Evolutionary conservation across 345 rosid genomes (phyloP).

Genomic region (Jatropha curcas): DNA sequence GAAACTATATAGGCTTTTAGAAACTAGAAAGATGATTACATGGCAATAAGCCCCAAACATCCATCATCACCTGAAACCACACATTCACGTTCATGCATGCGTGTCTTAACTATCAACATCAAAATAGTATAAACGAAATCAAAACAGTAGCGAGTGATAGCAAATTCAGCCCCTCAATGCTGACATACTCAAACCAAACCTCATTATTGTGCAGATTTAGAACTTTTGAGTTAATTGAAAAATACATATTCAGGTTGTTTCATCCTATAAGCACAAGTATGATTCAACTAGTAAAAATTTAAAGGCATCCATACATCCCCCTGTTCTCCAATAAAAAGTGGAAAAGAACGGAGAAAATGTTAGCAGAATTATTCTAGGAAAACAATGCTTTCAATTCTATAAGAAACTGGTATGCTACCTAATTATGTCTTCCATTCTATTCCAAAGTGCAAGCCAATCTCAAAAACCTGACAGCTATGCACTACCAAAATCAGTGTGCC

Average conservation of each 20-base stretch:
- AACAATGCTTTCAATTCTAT: slow-evolving; percentile 14
- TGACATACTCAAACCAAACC: not conserved
- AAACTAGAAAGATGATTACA: not conserved
- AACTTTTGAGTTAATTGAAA: not conserved
- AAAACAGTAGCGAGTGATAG: not conserved
- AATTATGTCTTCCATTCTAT: slow-evolving; percentile 4
- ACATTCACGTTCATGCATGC: not conserved
- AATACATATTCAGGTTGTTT: not conserved
- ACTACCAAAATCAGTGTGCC: not conserved
- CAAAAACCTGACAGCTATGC: slow-evolving; percentile 33
- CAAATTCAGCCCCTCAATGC: not conserved
- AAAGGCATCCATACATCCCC: not conserved
- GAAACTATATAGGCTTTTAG: no score
- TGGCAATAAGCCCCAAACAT: not conserved
- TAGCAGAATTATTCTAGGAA: not conserved
- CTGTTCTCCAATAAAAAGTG: not conserved
- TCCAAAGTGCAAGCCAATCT: slow-evolving; percentile 30
- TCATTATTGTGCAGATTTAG: not conserved
- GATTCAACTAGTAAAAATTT: not conserved
- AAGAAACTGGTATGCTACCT: slow-evolving; percentile 9
- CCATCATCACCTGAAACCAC: not conserved
- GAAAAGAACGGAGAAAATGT: not conserved
- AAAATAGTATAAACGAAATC: not conserved
- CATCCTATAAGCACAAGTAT: not conserved
- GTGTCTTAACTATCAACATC: not conserved